Percentiles rank a stretch among this genome's conserved stretches.
Evolutionary conservation across 2,329 filamentous ascomycete species (phyloP).

Genomic region (Penicillium hesseltinei): DNA sequence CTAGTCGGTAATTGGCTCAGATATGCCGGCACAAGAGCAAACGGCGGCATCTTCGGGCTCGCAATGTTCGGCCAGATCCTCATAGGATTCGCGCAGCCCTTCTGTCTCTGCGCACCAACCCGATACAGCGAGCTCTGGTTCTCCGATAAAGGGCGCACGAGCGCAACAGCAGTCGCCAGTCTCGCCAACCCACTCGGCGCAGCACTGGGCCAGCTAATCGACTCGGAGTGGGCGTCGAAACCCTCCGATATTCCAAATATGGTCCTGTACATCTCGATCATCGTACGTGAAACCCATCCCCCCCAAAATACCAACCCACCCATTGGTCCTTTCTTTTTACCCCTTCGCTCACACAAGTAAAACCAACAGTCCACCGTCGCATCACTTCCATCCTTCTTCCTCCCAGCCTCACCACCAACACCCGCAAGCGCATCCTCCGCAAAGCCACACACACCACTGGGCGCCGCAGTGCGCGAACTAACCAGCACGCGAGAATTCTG

Average conservation of each 20-base stretch:
- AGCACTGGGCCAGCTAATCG: constrained; percentile 81
- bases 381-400: constrained; percentile 74
- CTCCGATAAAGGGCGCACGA: constrained; percentile 75
- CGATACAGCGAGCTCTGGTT: constrained; percentile 96
- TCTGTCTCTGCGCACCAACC: constrained; percentile 84
- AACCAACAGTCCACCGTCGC: constrained; percentile 57
- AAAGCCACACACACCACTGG: constrained; percentile 53
- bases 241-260: constrained; percentile 70
- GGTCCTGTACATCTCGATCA: constrained; percentile 80
- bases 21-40: constrained; percentile 65
- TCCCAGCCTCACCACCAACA: constrained; percentile 73
- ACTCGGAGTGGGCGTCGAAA: constrained; percentile 69
- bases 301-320: neutral
- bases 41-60: constrained; percentile 65
- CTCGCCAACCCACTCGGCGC: constrained; percentile 88
- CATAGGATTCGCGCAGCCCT: constrained; percentile 85
- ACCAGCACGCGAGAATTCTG: constrained; percentile 68
- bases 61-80: constrained; percentile 91
- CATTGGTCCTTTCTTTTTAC: neutral
- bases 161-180: constrained; percentile 80
- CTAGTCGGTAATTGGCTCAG: constrained; percentile 89
- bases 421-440: constrained; percentile 69
- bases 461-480: constrained; percentile 56
- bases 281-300: constrained; percentile 55
- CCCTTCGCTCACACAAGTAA: neutral